These are phyloP conservation scores for Lactuca sativa DNA, from an alignment of 129 eudicot genomes.

Conservation along the genomic window DNA sequence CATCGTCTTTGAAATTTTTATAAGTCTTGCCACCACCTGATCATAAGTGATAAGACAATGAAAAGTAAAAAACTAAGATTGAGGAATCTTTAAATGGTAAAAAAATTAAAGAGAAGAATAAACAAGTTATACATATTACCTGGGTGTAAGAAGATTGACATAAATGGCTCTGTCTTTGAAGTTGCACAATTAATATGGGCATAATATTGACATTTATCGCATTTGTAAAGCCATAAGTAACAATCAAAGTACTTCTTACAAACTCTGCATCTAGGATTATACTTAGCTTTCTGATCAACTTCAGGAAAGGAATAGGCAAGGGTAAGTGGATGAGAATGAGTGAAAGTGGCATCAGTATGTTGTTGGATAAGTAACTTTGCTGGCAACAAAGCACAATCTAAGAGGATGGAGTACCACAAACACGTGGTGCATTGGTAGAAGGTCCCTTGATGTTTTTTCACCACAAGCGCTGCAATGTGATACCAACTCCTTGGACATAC, in stretches of 20 bases:
- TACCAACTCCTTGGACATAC: not conserved
- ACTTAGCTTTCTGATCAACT: not conserved
- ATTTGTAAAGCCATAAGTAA: constrained; percentile 3
- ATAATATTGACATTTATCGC: constrained; percentile 17
- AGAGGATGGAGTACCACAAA: not conserved
- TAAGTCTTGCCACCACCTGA: not conserved
- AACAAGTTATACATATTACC: not conserved
- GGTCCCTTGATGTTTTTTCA: not conserved
- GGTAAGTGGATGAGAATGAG: constrained; percentile 23
- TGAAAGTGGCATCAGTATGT: not conserved
- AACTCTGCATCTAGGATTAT: not conserved
- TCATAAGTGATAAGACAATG: not conserved
- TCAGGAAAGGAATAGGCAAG: constrained; percentile 16
- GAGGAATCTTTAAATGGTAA: not conserved
- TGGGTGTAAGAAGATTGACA: not conserved
- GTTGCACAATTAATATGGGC: constrained; percentile 12
- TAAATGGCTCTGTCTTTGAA: not conserved
- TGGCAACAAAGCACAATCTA: constrained; percentile 18
- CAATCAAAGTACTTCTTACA: not conserved
- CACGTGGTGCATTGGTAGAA: not conserved
- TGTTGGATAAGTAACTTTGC: not conserved
- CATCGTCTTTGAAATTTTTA: not conserved
- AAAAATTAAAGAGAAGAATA: not conserved
- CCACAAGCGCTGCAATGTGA: not conserved
- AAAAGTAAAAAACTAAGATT: not conserved